Evolutionary conservation across 352 stramenopile species (phyloP), one percentile per base, ranked within the genome.

Genomic region (Phytophthora hybrid): DNA sequence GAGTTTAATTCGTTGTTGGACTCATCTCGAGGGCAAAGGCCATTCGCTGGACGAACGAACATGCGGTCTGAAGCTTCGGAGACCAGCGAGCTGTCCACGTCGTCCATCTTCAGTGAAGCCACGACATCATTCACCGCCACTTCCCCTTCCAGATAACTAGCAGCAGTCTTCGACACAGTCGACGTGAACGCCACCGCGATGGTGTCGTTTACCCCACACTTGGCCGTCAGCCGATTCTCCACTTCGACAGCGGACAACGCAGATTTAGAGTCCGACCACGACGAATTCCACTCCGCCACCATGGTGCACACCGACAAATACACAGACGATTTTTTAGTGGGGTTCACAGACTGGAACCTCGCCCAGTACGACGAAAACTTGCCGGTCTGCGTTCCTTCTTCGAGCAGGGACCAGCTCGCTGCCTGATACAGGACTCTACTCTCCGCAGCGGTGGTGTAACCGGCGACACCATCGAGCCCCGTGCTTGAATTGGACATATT

Each of bases 171-270:
- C 4, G 66, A 66, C 16, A 73, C 72, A 18, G 75, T 13, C 3
- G 68, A 68, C 0, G 69, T 82, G 66, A 87, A 69, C 0, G 56
- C 70, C 29, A 87, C 31, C 19, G 75, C 75, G n/a, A 81, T 74
- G 10, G 75, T 69, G 41, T 87, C 77, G 14, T 72, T 76, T 21
- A 32, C 58, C 19, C n/a, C 59, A 57, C 73, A 79, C 4, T 51
- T 56, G 9, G 64, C 29, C 18, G 41, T 65, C 59, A 79, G 16
- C 34, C 53, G 62, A 64, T 56, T 32, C 56, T 65, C 51, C 11
- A 76, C 29, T 2, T 76, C 68, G 29, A 73, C 74, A 58, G 54
- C 63, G 26, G 31, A 57, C 14, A 61, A 29, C n/a, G 39, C 63
- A 37, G 69, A 57, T 46, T 61, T 26, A 5, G 47, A 47, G 14